These are phyloP conservation scores for Chytridium lagenaria DNA, from an alignment of 371 early-diverging fungal genomes.

Conservation along the genomic window DNA sequence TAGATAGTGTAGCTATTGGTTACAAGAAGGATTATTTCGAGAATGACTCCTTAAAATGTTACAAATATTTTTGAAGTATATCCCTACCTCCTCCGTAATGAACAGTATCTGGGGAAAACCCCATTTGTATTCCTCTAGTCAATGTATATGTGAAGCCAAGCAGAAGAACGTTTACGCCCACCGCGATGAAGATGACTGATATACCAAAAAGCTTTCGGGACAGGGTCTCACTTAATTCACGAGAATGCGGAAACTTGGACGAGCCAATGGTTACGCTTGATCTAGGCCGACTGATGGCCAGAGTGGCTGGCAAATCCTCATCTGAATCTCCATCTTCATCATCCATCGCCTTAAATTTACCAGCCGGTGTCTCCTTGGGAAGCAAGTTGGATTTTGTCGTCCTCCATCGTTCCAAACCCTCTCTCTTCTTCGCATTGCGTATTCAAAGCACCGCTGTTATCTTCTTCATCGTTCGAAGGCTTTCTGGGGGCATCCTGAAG, in stretches of 20 bases:
- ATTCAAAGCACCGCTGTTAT: no score
- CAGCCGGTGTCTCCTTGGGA: no score
- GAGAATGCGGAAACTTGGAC: slow-evolving; percentile 28
- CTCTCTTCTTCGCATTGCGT: no score
- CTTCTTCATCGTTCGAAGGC: no score
- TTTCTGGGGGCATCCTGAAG: no score
- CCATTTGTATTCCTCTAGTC: slow-evolving; percentile 10
- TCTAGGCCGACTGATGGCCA: neutral
- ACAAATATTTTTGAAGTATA: no score
- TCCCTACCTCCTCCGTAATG: slow-evolving; percentile 12
- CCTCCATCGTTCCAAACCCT: no score
- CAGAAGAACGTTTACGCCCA: slow-evolving; percentile 21
- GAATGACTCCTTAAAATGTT: slow-evolving; percentile 25
- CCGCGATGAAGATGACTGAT: neutral
- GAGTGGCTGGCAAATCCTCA: neutral
- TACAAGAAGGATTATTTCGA: slow-evolving; percentile 32
- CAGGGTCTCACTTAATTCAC: slow-evolving; percentile 34
- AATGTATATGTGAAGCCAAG: neutral
- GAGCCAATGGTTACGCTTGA: slow-evolving; percentile 19
- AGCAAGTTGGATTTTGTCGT: no score
- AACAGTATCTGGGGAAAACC: slow-evolving; percentile 13
- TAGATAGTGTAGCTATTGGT: slow-evolving; percentile 29
- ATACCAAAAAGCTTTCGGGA: slow-evolving; percentile 18
- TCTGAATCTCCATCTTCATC: neutral
- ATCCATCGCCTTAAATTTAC: neutral